Evolutionary conservation across 495 filamentous ascomycete species (phyloP).

Genomic region (Xylaria venustula): DNA sequence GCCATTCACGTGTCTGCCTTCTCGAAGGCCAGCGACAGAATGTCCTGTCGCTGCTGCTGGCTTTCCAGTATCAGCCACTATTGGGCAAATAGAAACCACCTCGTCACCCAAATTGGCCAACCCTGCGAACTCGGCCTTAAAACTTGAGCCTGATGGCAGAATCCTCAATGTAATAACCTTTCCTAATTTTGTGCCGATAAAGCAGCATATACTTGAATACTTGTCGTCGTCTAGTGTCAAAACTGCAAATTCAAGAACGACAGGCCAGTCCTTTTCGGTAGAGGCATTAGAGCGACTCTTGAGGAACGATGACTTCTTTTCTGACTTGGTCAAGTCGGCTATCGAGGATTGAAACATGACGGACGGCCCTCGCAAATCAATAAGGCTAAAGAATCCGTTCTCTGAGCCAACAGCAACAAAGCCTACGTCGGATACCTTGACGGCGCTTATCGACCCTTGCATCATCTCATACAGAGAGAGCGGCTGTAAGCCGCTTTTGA

Average conservation of each 20-base stretch:
- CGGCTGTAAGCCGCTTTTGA: constrained; percentile 82
- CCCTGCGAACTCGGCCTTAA: constrained; percentile 71
- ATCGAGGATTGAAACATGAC: constrained; percentile 75
- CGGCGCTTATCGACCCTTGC: constrained; percentile 70
- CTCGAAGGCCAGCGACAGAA: constrained; percentile 67
- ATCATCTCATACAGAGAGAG: constrained; percentile 77
- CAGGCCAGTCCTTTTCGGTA: constrained; percentile 65
- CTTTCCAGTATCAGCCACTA: constrained; percentile 74
- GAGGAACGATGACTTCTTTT: constrained; percentile 70
- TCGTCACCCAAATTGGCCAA: constrained; percentile 63
- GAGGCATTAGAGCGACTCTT: constrained; percentile 41
- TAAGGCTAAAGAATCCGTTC: constrained; percentile 70
- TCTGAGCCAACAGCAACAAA: constrained; percentile 88
- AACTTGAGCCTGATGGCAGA: constrained; percentile 69
- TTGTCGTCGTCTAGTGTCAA: constrained; percentile 90
- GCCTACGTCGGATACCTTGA: constrained; percentile 85
- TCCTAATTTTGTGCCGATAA: constrained; percentile 84
- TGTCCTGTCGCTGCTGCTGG: constrained; percentile 71
- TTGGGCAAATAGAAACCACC: constrained; percentile 72
- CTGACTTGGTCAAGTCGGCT: constrained; percentile 63
- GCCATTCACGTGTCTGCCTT: constrained; percentile 69
- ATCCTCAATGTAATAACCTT: constrained; percentile 87
- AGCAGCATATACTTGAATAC: constrained; percentile 90
- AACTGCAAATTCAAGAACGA: constrained; percentile 82
- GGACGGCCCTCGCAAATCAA: constrained; percentile 84